Evolutionary conservation across 164 flowering plant genomes (phyloP), one percentile per base, ranked within the genome.

Genomic region (Saururus chinensis): DNA sequence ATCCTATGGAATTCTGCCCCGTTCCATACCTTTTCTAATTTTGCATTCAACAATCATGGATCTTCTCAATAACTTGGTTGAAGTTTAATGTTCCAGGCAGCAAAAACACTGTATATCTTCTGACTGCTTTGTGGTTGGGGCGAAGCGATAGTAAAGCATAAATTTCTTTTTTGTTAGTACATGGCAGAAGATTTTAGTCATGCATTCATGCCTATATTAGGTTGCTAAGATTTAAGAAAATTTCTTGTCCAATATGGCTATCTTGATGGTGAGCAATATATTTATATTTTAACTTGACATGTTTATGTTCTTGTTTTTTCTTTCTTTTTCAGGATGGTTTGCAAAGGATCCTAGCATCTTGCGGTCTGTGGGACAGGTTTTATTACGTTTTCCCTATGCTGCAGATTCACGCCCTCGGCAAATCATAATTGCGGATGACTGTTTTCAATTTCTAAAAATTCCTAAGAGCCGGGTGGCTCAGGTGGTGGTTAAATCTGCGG

Each of bases 391-490:
- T 68, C 88, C 95, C 19, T 84, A 74, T 75, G 81, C 81, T 76
- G 81, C 82, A 22, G 76, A 60, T 70, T 80, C 80, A 67, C 93
- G 96, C 40, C 77, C 96, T 19, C 73, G 88, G 65, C 84, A 79
- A 70, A 62, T 92, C 61, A 60, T 86, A 30, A 55, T 92, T 17
- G 98, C 96, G 57, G 96, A 89, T 79, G 98, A 92, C 70, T 86
- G 84, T 66, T 88, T 87, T 73, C 76, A 81, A 56, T 75, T 75
- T 37, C 62, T 66, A 41, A 86, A 77, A 62, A 65, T 79, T 69
- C 86, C 92, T 60, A 62, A 56, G 59, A 82, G 68, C 59, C 74
- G 83, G 63, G 52, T 80, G 60, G 53, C 71, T 66, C 85, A 82
- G 68, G 83, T 75, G 75, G 93, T 89, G 66, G 73, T 72, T 60